phyloP scores from a whole-genome alignment of 1,284 basidiomycete species.

The Trametes pubescens region DNA sequence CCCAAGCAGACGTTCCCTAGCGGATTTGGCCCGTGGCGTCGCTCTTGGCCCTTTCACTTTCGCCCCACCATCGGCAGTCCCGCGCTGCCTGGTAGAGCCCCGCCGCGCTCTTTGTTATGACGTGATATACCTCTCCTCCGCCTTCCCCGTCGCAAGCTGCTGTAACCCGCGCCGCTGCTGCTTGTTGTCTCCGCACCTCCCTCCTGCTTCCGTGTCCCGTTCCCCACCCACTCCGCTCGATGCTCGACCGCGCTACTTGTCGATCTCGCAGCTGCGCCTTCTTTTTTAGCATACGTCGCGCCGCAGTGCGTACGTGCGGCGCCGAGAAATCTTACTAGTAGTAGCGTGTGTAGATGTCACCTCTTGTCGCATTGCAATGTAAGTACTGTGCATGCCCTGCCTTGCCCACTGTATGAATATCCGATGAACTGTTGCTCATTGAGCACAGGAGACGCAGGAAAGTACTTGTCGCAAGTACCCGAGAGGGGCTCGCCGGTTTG shows the following conservation, averaged over 20 bases:
- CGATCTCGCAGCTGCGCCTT: constrained; percentile 8
- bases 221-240: constrained; percentile 3
- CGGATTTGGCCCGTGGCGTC: constrained; percentile 20
- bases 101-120: constrained; percentile 14
- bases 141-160: constrained; percentile 11
- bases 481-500: too few species aligned
- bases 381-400: constrained; percentile 17
- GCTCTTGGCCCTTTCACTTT: not conserved
- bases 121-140: constrained; percentile 17
- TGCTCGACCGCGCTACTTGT: constrained; percentile 2
- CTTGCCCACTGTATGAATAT: constrained; percentile 10
- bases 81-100: not conserved
- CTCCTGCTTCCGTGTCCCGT: not conserved
- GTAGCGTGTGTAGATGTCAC: constrained; percentile 20
- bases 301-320: constrained; percentile 11
- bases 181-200: not conserved
- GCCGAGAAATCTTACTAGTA: not conserved
- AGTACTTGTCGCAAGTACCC: too few species aligned
- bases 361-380: constrained; percentile 21
- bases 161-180: constrained; percentile 13
- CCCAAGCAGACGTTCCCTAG: constrained; percentile 28
- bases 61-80: not conserved
- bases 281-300: not conserved
- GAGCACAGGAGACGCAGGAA: too few species aligned
- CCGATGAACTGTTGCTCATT: not conserved